phyloP scores from a whole-genome alignment of 202 grass and related monocot genomes.

The Hordeum pubiflorum region DNA sequence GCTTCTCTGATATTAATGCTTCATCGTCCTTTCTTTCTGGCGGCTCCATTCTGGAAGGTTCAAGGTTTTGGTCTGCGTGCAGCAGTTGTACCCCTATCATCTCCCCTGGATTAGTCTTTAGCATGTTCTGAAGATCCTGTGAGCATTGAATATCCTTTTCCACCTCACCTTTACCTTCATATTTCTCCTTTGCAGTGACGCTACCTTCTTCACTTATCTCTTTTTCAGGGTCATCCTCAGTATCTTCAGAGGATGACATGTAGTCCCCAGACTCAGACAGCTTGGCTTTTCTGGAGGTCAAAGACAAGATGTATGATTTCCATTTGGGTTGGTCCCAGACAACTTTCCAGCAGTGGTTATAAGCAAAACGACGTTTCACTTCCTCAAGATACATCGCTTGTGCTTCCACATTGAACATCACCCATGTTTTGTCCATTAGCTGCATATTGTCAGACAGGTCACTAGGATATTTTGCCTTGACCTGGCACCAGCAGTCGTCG shows the following conservation, averaged over 20 bases:
- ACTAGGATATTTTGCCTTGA: conserved; percentile 22
- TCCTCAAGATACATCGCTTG: conserved; percentile 14
- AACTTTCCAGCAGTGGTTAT: conserved; percentile 27
- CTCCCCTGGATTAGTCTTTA: not conserved
- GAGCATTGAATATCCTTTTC: conserved; percentile 18
- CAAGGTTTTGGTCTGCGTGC: not conserved
- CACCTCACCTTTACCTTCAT: conserved; percentile 15
- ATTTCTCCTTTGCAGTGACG: not conserved
- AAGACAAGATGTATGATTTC: conserved; percentile 26
- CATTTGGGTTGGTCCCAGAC: conserved; percentile 35
- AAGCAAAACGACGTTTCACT: conserved; percentile 20
- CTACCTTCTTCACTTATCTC: not conserved
- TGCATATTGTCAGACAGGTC: conserved; percentile 17
- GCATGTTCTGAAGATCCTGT: not conserved
- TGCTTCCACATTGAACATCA: conserved; percentile 26
- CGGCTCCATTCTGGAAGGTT: not conserved
- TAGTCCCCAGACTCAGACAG: conserved; percentile 14
- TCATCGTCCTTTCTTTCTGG: not conserved
- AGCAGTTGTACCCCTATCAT: not conserved
- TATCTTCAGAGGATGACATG: conserved; percentile 21
- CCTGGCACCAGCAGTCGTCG: conserved; percentile 20
- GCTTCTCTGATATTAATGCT: not conserved
- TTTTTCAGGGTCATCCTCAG: conserved; percentile 16
- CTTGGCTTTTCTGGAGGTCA: conserved; percentile 3
- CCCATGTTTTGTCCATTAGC: conserved; percentile 29